Evolutionary conservation across 2,329 filamentous ascomycete genomes (phyloP).

Genomic region (Neonectria sp.): DNA sequence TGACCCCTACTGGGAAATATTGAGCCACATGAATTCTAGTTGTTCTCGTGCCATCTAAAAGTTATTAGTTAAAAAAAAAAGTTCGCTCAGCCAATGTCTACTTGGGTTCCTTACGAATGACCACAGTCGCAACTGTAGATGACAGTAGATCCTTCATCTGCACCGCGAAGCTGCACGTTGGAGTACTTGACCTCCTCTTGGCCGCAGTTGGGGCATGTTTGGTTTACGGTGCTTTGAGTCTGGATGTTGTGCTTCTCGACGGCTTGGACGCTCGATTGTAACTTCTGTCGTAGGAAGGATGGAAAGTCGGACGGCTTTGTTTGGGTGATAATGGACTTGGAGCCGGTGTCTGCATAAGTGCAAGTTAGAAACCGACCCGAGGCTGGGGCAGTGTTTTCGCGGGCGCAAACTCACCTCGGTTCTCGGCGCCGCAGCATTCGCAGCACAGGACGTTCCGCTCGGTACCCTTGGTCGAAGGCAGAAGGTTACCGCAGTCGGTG

Average conservation of each 20-base stretch:
- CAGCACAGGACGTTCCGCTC: conserved; percentile 84
- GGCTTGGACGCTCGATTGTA: conserved; percentile 85
- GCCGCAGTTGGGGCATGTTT: conserved; percentile 86
- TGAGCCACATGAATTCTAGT: conserved; percentile 57
- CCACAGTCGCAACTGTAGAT: conserved; percentile 93
- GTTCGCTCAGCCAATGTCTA: conserved; percentile 31
- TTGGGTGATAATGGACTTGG: conserved; percentile 82
- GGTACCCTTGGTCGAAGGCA: conserved; percentile 85
- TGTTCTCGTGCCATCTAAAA: conserved; percentile 71
- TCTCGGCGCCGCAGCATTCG: conserved; percentile 88
- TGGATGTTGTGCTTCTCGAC: conserved; percentile 83
- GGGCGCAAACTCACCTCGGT: conserved; percentile 74
- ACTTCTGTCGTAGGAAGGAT: conserved; percentile 88
- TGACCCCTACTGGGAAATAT: conserved; percentile 33
- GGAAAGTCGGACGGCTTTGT: conserved; percentile 95
- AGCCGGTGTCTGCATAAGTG: conserved; percentile 73
- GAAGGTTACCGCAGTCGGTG: conserved; percentile 90
- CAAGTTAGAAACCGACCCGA: conserved; percentile 32
- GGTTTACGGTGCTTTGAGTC: conserved; percentile 77
- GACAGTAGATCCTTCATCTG: conserved; percentile 94
- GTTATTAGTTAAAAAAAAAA: conserved; percentile 44
- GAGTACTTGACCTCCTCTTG: conserved; percentile 87
- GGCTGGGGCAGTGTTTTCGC: not conserved
- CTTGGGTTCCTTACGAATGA: conserved; percentile 72
- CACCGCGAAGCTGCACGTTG: conserved; percentile 88